A percentile compares a stretch with the other conserved stretches of the same genome.
Evolutionary conservation across 441 rosid genomes (phyloP).

Genomic region (Melastoma candidum): DNA sequence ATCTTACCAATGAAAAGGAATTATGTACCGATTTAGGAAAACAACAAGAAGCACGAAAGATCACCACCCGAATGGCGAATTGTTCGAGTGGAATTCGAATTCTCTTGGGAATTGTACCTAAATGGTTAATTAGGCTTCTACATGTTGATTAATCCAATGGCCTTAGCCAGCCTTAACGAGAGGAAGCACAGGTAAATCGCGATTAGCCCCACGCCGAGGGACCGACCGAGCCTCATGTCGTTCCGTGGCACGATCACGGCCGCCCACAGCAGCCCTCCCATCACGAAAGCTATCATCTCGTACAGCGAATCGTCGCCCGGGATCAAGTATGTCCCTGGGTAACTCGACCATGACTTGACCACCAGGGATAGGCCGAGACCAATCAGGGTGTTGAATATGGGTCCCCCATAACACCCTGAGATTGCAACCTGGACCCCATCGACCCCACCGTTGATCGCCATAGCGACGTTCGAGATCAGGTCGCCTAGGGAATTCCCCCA

Average conservation of each 20-base stretch:
- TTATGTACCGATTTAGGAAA: too few relatives aligned
- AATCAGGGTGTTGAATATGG: conserved; percentile 68
- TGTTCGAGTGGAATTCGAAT: too few relatives aligned
- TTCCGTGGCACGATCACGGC: conserved; percentile 61
- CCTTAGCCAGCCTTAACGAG: conserved; percentile 33
- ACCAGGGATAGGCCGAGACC: conserved; percentile 68
- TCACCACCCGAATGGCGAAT: too few relatives aligned
- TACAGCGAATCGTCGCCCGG: conserved; percentile 50
- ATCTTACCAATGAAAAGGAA: too few relatives aligned
- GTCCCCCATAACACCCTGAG: conserved; percentile 86
- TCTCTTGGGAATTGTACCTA: too few relatives aligned
- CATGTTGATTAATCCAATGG: conserved; percentile 8
- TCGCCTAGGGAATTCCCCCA: conserved; percentile 97
- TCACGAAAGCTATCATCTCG: conserved; percentile 60
- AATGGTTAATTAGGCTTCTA: background rate
- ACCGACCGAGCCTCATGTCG: conserved; percentile 52
- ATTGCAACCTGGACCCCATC: conserved; percentile 76
- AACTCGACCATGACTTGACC: conserved; percentile 46
- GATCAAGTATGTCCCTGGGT: conserved; percentile 41
- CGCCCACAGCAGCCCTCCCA: conserved; percentile 70
- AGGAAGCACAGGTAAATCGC: conserved; percentile 64
- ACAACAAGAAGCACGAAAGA: too few relatives aligned
- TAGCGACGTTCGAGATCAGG: conserved; percentile 60
- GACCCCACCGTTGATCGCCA: conserved; percentile 66
- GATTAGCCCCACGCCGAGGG: conserved; percentile 57